Base-by-base conservation (phyloP, 495 filamentous ascomycete genomes). In the Paragyromitra xinjiangensis region DNA sequence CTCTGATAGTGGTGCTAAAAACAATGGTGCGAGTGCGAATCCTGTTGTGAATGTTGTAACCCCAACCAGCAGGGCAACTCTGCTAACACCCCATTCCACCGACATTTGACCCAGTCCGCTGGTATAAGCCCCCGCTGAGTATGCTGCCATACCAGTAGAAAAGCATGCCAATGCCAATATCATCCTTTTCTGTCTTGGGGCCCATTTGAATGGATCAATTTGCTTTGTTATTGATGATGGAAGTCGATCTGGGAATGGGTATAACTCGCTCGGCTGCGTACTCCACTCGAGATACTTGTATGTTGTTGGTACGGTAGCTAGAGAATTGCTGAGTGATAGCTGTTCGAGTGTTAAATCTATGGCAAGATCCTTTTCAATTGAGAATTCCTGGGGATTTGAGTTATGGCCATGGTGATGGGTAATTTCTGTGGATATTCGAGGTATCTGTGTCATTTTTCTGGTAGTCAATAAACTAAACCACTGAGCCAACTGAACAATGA, bases 1-100 rank as follows among this genome's bases (percentile, higher is more conserved):
- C 85, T 98, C 95, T 1, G 92, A 94, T 75, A 98, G 92, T 0
- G 95, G 95, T 0, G 94, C 95, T 0, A 98, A 87, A 9, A 94
- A 85, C 93, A 98, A 97, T 0, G 95, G 95, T 0, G 94, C 93
- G 55, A 94, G 80, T 0, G 87, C 93, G 80, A 98, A 98, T 8
- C 95, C 95, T 39, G 87, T 79, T 48, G 92, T 94, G 83, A 96
- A 98, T 2, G 89, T 87, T 0, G 94, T 95, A 59, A 97, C 92
- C 12, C 93, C 93, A n/a, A 91, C 85, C 16, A 92, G 85, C 42
- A 91, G 88, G 24, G 91, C 90, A 11, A 92, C 87, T 22, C 85
- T 83, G 55, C 90, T 89, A 9, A 93, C 87, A 24, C 86, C 83
- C 86, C 91, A 91, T 71, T 92, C 85, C 2, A 83, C 83, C 9